Percentiles rank a stretch among this genome's conserved stretches.
phyloP scores from a whole-genome alignment of 2,329 filamentous ascomycete genomes.

The Penicillium sp. region DNA sequence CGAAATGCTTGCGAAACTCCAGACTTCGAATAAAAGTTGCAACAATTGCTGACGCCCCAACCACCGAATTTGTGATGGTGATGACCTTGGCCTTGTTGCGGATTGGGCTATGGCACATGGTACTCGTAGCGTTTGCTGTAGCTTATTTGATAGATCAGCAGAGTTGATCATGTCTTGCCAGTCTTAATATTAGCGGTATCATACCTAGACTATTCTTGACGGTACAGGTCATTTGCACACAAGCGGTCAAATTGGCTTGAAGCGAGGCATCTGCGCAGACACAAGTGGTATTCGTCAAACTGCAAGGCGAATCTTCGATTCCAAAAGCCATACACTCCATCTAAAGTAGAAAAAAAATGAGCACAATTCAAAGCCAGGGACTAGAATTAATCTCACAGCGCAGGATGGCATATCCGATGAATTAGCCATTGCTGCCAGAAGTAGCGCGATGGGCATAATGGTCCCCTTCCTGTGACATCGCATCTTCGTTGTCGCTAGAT shows the following conservation, averaged over 20 bases:
- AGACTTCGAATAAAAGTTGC: constrained; percentile 2
- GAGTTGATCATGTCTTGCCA: neutral
- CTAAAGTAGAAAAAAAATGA: constrained; percentile 1
- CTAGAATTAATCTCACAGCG: neutral
- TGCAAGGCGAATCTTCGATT: constrained; percentile 1
- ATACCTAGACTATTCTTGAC: constrained; percentile 1
- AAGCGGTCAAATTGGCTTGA: constrained; percentile 3
- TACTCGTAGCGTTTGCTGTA: constrained; percentile 1
- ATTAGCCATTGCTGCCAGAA: constrained; percentile 1
- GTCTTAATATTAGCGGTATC: neutral
- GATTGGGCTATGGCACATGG: neutral
- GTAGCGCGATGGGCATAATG: neutral
- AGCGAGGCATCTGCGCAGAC: neutral
- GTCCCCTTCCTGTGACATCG: neutral
- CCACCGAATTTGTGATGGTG: neutral
- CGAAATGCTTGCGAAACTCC: constrained; percentile 1
- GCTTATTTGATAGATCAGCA: neutral
- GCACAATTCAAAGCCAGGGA: constrained; percentile 2
- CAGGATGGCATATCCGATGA: constrained; percentile 1
- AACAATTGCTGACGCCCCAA: neutral
- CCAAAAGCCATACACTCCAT: neutral
- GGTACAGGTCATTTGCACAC: constrained; percentile 1
- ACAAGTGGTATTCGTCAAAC: constrained; percentile 4
- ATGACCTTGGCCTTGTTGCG: constrained; percentile 3
- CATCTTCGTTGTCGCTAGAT: constrained; percentile 2